Percentiles rank a stretch among this genome's conserved stretches.
Evolutionary conservation across 1,139 yeast genomes (phyloP).

Genomic region (Yamadazyma friedrichii): DNA sequence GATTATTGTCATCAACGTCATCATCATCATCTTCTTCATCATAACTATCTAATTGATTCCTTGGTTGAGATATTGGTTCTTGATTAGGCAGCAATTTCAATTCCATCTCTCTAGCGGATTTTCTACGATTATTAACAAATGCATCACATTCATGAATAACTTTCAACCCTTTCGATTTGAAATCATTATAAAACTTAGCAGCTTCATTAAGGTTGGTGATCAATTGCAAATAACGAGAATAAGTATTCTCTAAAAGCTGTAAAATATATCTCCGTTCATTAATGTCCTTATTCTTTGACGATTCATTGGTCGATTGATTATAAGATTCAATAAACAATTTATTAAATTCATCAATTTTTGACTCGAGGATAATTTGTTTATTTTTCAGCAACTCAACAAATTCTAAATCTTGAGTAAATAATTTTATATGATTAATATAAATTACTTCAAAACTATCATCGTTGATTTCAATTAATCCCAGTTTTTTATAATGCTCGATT

Average conservation of each 20-base stretch:
- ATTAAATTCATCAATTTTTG: constrained; percentile 41
- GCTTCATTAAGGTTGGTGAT: constrained; percentile 68
- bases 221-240: constrained; percentile 54
- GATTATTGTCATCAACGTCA: constrained; percentile 1
- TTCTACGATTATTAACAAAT: constrained; percentile 51
- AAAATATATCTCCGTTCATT: constrained; percentile 47
- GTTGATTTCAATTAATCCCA: constrained; percentile 17
- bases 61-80: constrained; percentile 6
- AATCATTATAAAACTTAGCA: constrained; percentile 63
- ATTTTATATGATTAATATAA: constrained; percentile 35
- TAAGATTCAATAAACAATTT: constrained; percentile 29
- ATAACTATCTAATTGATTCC: not conserved
- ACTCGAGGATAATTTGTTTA: constrained; percentile 44
- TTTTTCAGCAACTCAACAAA: constrained; percentile 36
- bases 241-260: constrained; percentile 54
- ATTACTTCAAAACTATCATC: constrained; percentile 32
- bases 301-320: constrained; percentile 16
- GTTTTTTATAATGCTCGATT: constrained; percentile 42
- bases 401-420: constrained; percentile 41
- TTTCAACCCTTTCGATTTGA: constrained; percentile 48
- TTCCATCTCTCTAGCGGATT: constrained; percentile 55
- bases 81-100: constrained; percentile 6
- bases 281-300: constrained; percentile 17
- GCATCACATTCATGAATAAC: constrained; percentile 53
- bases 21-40: not conserved